These are phyloP conservation scores for Mycena rebaudengoi DNA, from an alignment of 768 basidiomycete genomes.

Conservation along the genomic window DNA sequence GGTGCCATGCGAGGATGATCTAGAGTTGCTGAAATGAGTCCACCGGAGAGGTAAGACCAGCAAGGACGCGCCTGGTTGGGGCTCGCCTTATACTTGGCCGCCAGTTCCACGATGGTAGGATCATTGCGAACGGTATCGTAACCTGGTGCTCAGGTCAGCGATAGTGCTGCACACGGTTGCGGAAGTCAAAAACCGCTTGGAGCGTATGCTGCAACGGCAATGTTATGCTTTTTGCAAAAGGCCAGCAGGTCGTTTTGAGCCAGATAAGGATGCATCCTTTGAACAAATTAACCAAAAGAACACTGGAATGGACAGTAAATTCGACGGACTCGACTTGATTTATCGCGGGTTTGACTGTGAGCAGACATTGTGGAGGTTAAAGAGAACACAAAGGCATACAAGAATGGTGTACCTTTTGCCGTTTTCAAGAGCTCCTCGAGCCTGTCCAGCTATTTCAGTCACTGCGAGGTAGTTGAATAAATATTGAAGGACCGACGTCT, in stretches of 20 bases:
- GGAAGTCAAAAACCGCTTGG: constrained; percentile 33
- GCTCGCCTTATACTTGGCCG: constrained; percentile 37
- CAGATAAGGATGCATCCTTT: constrained; percentile 42
- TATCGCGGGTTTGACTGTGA: constrained; percentile 39
- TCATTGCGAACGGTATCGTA: constrained; percentile 38
- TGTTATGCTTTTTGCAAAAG: constrained; percentile 39
- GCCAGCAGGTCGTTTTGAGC: constrained; percentile 38
- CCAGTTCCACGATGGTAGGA: constrained; percentile 35
- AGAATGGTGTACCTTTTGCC: constrained; percentile 19
- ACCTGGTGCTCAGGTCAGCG: constrained; percentile 10
- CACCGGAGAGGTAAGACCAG: background rate
- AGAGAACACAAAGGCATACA: background rate
- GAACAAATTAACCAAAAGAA: background rate
- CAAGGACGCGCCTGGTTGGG: constrained; percentile 27
- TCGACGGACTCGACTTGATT: constrained; percentile 39
- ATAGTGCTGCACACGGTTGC: background rate
- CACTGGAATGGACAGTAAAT: background rate
- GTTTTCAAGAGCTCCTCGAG: constrained; percentile 31
- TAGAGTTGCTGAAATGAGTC: constrained; percentile 2
- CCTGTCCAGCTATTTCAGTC: constrained; percentile 10
- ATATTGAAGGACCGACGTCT: constrained; percentile 30
- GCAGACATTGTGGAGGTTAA: background rate
- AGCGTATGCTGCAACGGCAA: constrained; percentile 42
- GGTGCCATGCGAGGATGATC: constrained; percentile 41
- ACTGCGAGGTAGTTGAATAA: too few species aligned